Conservation (phyloP, 2,329 filamentous ascomycete species). For the Xylaria digitata region DNA sequence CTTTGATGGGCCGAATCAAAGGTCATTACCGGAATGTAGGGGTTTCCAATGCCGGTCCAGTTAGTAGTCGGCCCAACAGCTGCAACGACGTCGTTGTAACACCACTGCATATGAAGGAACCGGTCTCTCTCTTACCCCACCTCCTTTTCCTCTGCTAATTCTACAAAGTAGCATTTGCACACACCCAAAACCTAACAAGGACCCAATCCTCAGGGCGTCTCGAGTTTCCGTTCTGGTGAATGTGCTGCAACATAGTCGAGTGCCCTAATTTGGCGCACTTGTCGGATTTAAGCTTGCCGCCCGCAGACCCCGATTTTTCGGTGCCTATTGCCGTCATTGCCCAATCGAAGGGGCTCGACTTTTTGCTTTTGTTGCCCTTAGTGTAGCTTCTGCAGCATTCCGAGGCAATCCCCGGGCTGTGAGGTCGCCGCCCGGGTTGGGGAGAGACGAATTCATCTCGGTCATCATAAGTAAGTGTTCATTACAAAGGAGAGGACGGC, state of each 20-base stretch:
- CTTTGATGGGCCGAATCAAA: conserved; percentile 20
- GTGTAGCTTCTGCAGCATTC: conserved; percentile 31
- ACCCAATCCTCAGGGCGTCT: background rate
- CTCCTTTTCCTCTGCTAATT: conserved; percentile 13
- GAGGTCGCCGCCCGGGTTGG: conserved; percentile 24
- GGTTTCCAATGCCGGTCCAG: conserved; percentile 8
- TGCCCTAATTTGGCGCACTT: background rate
- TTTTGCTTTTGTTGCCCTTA: conserved; percentile 6
- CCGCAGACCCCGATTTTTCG: conserved; percentile 7
- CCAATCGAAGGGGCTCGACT: conserved; percentile 6
- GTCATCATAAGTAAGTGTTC: background rate
- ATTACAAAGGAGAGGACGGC: conserved; percentile 4
- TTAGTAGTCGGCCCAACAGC: conserved; percentile 20
- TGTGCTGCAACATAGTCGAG: conserved; percentile 6
- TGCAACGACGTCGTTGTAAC: conserved; percentile 23
- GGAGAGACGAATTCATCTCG: conserved; percentile 3
- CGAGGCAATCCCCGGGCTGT: conserved; percentile 25
- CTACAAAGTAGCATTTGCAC: conserved; percentile 16
- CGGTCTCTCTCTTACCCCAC: conserved; percentile 14
- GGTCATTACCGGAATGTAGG: conserved; percentile 23
- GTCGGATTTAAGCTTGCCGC: conserved; percentile 12
- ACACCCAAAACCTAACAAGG: conserved; percentile 13
- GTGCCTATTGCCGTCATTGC: conserved; percentile 8
- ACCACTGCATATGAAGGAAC: conserved; percentile 24
- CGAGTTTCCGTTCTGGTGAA: conserved; percentile 10